Evolutionary conservation across 768 basidiomycete genomes (phyloP).

Genomic region (Strobilomyces echinocephalus): DNA sequence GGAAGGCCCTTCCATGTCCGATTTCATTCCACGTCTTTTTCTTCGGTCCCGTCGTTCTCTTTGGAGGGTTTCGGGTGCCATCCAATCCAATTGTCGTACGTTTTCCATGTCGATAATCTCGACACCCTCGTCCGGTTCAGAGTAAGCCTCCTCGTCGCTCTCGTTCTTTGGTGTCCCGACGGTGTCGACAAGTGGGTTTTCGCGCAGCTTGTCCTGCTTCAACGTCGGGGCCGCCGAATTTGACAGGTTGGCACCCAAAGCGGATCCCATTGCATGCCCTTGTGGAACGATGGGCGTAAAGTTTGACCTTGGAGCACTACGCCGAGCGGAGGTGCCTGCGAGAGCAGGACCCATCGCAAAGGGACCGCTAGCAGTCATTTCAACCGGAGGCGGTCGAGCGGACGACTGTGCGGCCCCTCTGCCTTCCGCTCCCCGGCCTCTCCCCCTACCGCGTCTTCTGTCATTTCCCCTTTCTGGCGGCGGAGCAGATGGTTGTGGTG

Average conservation of each 20-base stretch:
- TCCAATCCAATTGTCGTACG: conserved; percentile 77
- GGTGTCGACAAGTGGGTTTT: conserved; percentile 24
- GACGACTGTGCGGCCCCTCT: conserved; percentile 27
- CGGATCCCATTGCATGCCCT: conserved; percentile 33
- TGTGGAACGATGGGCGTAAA: conserved; percentile 48
- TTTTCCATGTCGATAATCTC: conserved; percentile 83
- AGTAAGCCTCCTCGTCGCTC: conserved; percentile 68
- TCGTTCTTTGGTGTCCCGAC: conserved; percentile 28
- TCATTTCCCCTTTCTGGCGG: conserved; percentile 41
- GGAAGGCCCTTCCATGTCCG: conserved; percentile 44
- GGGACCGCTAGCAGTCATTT: conserved; percentile 84
- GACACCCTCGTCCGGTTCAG: conserved; percentile 83
- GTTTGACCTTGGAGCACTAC: conserved; percentile 51
- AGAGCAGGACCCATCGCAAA: conserved; percentile 83
- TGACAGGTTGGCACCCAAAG: conserved; percentile 47
- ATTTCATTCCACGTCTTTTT: conserved; percentile 32
- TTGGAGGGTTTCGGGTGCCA: conserved; percentile 74
- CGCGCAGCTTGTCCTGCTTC: conserved; percentile 39
- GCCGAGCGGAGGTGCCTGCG: conserved; percentile 49
- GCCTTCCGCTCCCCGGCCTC: conserved; percentile 53
- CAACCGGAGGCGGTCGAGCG: conserved; percentile 43
- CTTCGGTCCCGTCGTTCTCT: conserved; percentile 41
- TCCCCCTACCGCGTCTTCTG: conserved; percentile 43
- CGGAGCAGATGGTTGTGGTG: conserved; percentile 29
- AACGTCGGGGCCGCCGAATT: conserved; percentile 47